These are phyloP conservation scores for Aspergillus puulaauensis DNA, from an alignment of 2,329 filamentous ascomycete species.

Conservation along the genomic window DNA sequence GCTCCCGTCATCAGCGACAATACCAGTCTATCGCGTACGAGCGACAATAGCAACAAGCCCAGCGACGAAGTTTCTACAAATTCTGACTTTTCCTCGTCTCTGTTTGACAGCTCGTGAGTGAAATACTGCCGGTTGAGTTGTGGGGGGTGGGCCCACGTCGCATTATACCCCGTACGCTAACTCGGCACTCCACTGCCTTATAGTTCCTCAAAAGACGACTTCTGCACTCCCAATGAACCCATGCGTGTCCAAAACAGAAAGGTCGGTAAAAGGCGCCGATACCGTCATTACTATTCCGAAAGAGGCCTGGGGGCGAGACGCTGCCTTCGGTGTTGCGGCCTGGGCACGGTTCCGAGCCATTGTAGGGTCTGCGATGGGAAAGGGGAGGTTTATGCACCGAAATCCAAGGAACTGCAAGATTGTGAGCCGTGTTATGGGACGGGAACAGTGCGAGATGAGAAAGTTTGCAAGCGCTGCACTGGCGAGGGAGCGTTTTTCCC, in stretches of 20 bases:
- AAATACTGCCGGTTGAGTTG: too few species aligned
- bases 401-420: not conserved
- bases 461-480: not conserved
- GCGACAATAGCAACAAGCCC: not conserved
- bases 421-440: not conserved
- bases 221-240: too few species aligned
- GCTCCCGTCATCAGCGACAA: not conserved
- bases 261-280: not conserved
- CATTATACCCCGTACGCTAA: too few species aligned
- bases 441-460: not conserved
- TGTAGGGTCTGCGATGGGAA: not conserved
- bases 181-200: too few species aligned
- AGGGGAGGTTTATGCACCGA: not conserved
- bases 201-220: too few species aligned
- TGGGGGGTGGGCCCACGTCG: too few species aligned
- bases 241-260: too few species aligned
- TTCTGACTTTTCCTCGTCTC: not conserved
- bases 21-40: not conserved
- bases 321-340: not conserved
- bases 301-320: not conserved
- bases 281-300: not conserved
- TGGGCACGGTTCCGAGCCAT: not conserved
- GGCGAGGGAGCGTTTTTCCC: not conserved
- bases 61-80: not conserved
- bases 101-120: not conserved